Evolutionary conservation across 148 eudicot genomes (phyloP).

Genomic region (Limonium bicolor): DNA sequence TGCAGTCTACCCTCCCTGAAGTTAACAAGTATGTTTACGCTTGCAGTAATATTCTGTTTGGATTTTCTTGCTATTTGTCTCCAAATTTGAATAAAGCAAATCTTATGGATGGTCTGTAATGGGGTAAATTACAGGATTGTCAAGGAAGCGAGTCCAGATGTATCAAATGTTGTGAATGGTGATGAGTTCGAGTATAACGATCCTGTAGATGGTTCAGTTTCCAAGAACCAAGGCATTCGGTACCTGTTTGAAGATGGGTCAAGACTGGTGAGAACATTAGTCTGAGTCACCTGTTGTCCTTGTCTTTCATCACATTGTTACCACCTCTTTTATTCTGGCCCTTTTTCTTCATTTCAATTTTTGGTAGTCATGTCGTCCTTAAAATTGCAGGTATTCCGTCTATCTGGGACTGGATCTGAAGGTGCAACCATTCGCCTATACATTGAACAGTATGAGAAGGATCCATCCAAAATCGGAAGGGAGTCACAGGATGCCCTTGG

Average conservation of each 20-base stretch:
- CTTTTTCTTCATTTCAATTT: neutral
- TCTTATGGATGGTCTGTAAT: too few species aligned
- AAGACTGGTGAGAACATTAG: conserved; percentile 46
- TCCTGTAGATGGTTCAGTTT: conserved; percentile 88
- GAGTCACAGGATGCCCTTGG: conserved; percentile 88
- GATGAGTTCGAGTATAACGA: conserved; percentile 96
- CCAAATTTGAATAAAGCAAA: too few species aligned
- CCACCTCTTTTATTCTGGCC: neutral
- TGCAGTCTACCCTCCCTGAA: conserved; percentile 57
- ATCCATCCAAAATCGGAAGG: conserved; percentile 62
- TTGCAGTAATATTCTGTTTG: neutral
- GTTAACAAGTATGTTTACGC: conserved; percentile 60
- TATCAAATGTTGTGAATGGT: conserved; percentile 48
- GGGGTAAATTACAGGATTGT: conserved; percentile 47
- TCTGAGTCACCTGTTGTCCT: neutral
- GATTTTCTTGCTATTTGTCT: neutral
- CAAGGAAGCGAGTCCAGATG: conserved; percentile 51
- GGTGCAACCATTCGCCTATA: conserved; percentile 93
- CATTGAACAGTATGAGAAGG: conserved; percentile 89
- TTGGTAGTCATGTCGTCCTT: neutral
- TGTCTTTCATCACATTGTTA: neutral
- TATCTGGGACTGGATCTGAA: conserved; percentile 98
- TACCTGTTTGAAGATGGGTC: conserved; percentile 93
- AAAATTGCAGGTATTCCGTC: conserved; percentile 60
- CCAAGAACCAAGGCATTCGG: conserved; percentile 93